Evolutionary conservation across 352 stramenopile genomes (phyloP), one percentile per base, ranked within the genome.

Genomic region (Lagenidium giganteum): DNA sequence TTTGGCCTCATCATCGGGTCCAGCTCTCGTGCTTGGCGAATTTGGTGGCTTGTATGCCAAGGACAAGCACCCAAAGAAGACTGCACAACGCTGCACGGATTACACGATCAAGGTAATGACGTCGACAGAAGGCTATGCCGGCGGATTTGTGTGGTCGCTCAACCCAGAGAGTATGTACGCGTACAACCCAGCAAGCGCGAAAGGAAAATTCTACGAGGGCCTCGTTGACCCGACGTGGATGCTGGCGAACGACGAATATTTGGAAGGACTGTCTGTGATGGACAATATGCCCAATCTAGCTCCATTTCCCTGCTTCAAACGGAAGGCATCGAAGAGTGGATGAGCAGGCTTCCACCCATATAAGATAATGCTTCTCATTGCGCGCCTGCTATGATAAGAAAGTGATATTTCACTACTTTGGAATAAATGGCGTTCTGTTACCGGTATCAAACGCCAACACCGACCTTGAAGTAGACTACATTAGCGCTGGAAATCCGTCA

Each of bases 131-230:
- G 57, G 65, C 11, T 83, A 72, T 29, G 43, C 63, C 0, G 77
- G 74, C 5, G 77, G 72, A 17, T 90, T 82, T 35, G 61, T 80
- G 12, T 87, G 77, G 70, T 82, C 71, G 22, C 51, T 90, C 27
- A 86, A 87, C 32, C 71, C 77, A 1, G 71, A 89, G 50, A 79
- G 60, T 33, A 61, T 53, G 29, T 87, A 84, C 46, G 56, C 74
- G 27, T 87, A 72, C 51, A 81, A 81, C 50, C 60, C 58, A 1
- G 49, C 31, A 5, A 56, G 67, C 22, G 54, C 41, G 17, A 45
- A 47, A 4, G 57, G 51, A 13, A 54, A 45, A 4, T 76, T 71
- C 18, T 57, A 67, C 9, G 76, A 84, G 45, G 76, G 66, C 1
- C 42, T 84, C 18, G 18, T 86, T 9, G 41, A 64, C 5, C 51